Evolutionary conservation across 177 flowering plant species (phyloP).

Genomic region (Telopea speciosissima): DNA sequence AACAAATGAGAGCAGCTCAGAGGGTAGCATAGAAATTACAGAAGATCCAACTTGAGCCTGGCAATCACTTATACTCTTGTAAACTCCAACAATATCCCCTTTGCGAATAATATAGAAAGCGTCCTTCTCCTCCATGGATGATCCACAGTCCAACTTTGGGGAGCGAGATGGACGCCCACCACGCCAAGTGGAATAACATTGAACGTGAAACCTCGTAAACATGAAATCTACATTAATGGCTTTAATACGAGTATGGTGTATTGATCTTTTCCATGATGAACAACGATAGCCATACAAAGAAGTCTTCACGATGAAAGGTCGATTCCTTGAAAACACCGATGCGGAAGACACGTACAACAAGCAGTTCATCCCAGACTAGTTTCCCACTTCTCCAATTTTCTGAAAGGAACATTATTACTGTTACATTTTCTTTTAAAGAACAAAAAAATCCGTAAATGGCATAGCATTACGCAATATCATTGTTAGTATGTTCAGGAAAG

Average conservation of each 20-base stretch:
- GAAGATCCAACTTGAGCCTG: slow-evolving; percentile 68
- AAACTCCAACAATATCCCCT: slow-evolving; percentile 86
- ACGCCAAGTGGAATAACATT: slow-evolving; percentile 36
- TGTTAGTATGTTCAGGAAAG: too few species aligned
- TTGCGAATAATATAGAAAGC: slow-evolving; percentile 83
- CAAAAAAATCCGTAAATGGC: too few species aligned
- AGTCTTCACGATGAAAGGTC: slow-evolving; percentile 17
- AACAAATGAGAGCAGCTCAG: not conserved
- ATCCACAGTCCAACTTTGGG: slow-evolving; percentile 23
- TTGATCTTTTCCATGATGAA: slow-evolving; percentile 26
- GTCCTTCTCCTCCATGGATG: slow-evolving; percentile 37
- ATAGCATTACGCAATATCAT: too few species aligned
- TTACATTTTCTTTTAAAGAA: too few species aligned
- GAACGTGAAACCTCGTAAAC: slow-evolving; percentile 33
- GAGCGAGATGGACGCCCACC: slow-evolving; percentile 15
- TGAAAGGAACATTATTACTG: slow-evolving; percentile 1
- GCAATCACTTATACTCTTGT: slow-evolving; percentile 63
- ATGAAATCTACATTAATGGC: slow-evolving; percentile 19
- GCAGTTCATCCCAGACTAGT: slow-evolving; percentile 43
- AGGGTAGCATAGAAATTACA: not conserved
- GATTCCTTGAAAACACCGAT: slow-evolving; percentile 30
- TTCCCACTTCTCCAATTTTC: slow-evolving; percentile 11
- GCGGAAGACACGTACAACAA: slow-evolving; percentile 34
- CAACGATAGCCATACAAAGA: slow-evolving; percentile 20
- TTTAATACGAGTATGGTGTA: slow-evolving; percentile 23